These are phyloP conservation scores for Heliamphora exappendiculata DNA, from an alignment of 148 eudicot species.

Conservation along the genomic window DNA sequence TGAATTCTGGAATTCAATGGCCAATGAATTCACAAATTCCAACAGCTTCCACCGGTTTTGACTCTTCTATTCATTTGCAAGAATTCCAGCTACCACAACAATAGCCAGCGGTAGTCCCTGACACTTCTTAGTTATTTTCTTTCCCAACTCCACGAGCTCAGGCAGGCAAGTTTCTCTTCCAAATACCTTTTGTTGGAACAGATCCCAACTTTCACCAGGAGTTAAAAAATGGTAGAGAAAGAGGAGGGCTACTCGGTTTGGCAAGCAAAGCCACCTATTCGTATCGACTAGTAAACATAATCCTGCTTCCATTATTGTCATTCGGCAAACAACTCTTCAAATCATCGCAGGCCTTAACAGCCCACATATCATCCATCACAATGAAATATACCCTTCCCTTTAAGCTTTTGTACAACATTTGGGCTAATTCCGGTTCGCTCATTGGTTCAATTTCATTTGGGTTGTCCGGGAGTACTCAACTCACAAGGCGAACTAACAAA, in stretches of 20 bases:
- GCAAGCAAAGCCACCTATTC: conserved; percentile 13
- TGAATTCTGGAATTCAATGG: too few species aligned
- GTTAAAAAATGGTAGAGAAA: conserved; percentile 9
- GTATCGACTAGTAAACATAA: conserved; percentile 23
- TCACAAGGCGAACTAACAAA: conserved; percentile 9
- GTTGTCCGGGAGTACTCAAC: neutral
- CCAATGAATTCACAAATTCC: too few species aligned
- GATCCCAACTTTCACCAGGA: conserved; percentile 25
- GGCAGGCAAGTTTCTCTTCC: conserved; percentile 6
- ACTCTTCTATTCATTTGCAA: conserved; percentile 1
- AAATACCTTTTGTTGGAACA: conserved; percentile 22
- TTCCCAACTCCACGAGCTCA: conserved; percentile 6
- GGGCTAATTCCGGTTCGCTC: neutral
- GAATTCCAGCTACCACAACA: conserved; percentile 30
- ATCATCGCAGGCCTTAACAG: conserved; percentile 15
- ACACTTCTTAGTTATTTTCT: conserved; percentile 19
- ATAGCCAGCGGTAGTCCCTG: conserved; percentile 34
- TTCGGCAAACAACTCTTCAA: conserved; percentile 13
- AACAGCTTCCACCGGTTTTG: conserved; percentile 15
- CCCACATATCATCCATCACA: conserved; percentile 29
- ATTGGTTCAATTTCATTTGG: neutral
- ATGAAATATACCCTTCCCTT: conserved; percentile 14
- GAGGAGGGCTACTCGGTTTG: neutral
- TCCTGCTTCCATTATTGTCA: conserved; percentile 9
- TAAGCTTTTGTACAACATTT: neutral